Evolutionary conservation across 192 early-diverging fungal species (phyloP), one percentile per base, ranked within the genome.

Genomic region (Podila epigama): DNA sequence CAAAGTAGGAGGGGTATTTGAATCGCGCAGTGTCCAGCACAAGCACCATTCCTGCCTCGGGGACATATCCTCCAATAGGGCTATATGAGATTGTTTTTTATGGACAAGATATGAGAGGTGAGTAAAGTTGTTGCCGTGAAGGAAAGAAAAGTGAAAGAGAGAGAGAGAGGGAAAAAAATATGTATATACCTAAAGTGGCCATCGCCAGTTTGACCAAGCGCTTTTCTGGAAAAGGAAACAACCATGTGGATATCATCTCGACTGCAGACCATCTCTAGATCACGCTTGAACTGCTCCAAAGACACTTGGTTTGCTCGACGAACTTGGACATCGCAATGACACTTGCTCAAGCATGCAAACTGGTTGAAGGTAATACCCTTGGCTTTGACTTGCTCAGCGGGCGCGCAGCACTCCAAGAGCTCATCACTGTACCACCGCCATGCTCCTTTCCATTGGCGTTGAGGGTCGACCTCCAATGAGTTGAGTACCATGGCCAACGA

Each of bases 401-500:
- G 75, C 0, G 87, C 81, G 59, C 90, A 93, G 28, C 90, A 90
- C 34, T 92, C 81, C 42, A 92, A 78, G 31, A 91, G 81, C 66
- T 93, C 92, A 77, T 93, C 90, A 70, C 79, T 85, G 66, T 70
- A 70, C 68, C 62, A 72, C 5, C 61, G 62, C 95, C 96, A 98
- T 1, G 92, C 92, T 25, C 96, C 96, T 78, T 95, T 94, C 96
- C 95, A 97, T 18, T 84, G 83, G 48, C 88, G 75, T 12, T 89
- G 85, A 1, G 94, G 95, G 70, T 97, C 95, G 13, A 98, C 93
- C 58, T 91, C 88, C 29, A 98, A 83, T 8, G 96, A 94, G 70
- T 97, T 98, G 11, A 98, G 82, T 7, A 97, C 95, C 90, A 96
- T 96, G 50, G 94, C 91, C 58, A 97, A 81, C 39, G 94, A 94